Evolutionary conservation across 192 early-diverging fungal species (phyloP), one percentile per base, ranked within the genome.

Genomic region (Kappamyces sp.): DNA sequence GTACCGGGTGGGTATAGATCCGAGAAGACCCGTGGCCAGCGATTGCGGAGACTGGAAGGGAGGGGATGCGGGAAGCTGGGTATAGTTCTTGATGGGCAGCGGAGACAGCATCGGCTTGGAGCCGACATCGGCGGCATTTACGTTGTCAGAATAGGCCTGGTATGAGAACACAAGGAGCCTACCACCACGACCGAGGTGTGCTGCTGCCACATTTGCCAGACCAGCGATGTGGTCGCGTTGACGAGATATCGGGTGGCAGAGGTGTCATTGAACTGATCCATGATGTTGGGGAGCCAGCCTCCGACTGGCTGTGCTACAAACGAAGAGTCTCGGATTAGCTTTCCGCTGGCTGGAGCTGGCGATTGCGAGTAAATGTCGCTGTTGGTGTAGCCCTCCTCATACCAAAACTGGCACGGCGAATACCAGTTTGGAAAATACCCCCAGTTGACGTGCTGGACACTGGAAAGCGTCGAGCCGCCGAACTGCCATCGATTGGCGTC

Each of bases 221-320:
- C 62, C 39, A 71, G 22, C 30, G 12, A 12, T 5, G 38, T 39
- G n/a, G 57, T 49, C 7, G 15, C 30, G 6, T 15, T 41, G 59
- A 37, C 12, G 12, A 31, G 47, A 29, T 22, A 22, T 22, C 22
- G 22, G 22, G 22, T 22, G 22, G 22, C 22, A 22, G 22, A 22
- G 22, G 22, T 22, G 22, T 22, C 22, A 22, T 9, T 3, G 1
- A 9, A 35, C n/a, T 4, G 66, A 66, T 1, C 36, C 4, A 32
- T 34, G 15, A 58, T 31, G 14, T 34, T 46, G 7, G 29, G 14
- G 34, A 80, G 54, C 79, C 79, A 81, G 32, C 79, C 79, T 14
- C 61, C 62, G 0, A 37, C 14, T 6, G 77, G 79, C 51, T 78
- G 66, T 9, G 76, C 65, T 47, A 62, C 59, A 32, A 57, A 67